A percentile compares a stretch with the other conserved stretches of the same genome.
Conservation (phyloP, 2,329 filamentous ascomycete species). For the Neofusicoccum cordaticola region DNA sequence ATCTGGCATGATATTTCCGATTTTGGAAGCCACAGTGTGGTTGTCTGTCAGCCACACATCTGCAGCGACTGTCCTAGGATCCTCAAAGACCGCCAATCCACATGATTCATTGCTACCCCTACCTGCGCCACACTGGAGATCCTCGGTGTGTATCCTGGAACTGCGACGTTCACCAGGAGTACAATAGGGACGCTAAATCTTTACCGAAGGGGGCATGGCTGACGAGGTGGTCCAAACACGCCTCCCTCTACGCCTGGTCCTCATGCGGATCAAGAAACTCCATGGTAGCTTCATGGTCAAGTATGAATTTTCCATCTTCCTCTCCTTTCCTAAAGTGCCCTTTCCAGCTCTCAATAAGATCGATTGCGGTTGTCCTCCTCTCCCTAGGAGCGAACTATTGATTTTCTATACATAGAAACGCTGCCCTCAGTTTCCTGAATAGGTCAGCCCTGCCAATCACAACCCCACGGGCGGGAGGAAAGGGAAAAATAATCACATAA, state of each 20-base stretch:
- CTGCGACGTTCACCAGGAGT: background rate
- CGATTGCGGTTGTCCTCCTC: background rate
- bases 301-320: background rate
- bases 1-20: background rate
- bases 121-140: background rate
- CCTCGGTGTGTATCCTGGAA: background rate
- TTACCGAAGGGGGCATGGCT: background rate
- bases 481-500: background rate
- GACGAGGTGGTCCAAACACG: background rate
- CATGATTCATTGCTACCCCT: background rate
- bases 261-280: background rate
- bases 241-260: background rate
- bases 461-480: background rate
- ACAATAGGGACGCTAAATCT: background rate
- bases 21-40: too few relatives aligned
- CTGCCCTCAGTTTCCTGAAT: background rate
- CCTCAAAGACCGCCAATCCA: background rate
- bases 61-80: background rate
- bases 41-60: too few relatives aligned
- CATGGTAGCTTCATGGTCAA: background rate
- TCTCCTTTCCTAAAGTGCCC: background rate
- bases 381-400: background rate
- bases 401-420: conserved; percentile 9
- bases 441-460: background rate
- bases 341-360: background rate